Conservation (phyloP, 306 rosid genomes). For the Oxytropis ochrocephala region DNA sequence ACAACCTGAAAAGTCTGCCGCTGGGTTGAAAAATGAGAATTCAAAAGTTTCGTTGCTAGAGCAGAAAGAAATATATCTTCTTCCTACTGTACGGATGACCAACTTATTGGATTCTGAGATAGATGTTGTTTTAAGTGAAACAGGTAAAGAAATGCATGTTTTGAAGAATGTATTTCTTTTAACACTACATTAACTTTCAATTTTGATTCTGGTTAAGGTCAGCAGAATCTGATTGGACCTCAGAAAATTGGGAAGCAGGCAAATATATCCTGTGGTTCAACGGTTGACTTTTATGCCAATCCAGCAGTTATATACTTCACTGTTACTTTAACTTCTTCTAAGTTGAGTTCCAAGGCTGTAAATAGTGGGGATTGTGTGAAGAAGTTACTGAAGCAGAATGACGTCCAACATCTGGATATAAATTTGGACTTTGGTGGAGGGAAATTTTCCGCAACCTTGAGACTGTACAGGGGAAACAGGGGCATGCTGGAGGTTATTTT, state of each 20-base stretch:
- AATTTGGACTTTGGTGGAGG: conserved; percentile 79
- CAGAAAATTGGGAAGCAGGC: conserved; percentile 57
- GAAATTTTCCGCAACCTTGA: conserved; percentile 55
- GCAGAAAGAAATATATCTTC: conserved; percentile 81
- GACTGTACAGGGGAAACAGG: conserved; percentile 74
- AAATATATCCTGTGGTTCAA: conserved; percentile 49
- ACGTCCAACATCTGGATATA: conserved; percentile 55
- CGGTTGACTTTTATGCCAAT: conserved; percentile 69
- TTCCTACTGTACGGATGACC: conserved; percentile 81
- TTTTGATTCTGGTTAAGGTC: conserved; percentile 45
- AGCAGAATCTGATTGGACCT: conserved; percentile 31
- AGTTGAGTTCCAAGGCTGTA: conserved; percentile 59
- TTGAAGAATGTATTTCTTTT: conserved; percentile 12
- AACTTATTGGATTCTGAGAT: conserved; percentile 74
- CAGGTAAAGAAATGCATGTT: conserved; percentile 45
- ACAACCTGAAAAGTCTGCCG: conserved; percentile 40
- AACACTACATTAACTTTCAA: conserved; percentile 14
- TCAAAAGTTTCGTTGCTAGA: conserved; percentile 59
- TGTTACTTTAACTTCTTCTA: conserved; percentile 50
- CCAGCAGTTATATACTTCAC: conserved; percentile 68
- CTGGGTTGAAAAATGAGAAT: conserved; percentile 28
- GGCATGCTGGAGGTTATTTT: conserved; percentile 79
- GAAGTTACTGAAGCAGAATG: conserved; percentile 70
- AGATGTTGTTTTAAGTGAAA: conserved; percentile 68
- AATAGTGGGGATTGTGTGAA: conserved; percentile 75